phyloP scores from a whole-genome alignment of 345 rosid genomes.

The Abelmoschus esculentus region DNA sequence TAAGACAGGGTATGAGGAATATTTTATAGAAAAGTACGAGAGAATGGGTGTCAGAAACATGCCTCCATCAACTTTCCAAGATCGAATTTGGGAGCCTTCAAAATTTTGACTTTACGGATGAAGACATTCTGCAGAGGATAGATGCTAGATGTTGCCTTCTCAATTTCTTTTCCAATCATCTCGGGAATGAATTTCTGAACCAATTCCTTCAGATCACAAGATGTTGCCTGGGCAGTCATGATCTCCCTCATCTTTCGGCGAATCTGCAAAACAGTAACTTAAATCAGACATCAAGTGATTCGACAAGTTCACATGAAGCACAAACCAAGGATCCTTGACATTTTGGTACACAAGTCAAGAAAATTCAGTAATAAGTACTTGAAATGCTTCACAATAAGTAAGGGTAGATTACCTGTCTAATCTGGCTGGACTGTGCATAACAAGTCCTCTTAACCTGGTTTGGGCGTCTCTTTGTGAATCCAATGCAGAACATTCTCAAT shows the following conservation, averaged over 20 bases:
- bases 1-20: background rate
- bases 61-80: slow-evolving; percentile 97
- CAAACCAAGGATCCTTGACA: background rate
- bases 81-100: slow-evolving; percentile 92
- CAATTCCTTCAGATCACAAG: slow-evolving; percentile 87
- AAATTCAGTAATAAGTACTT: no score
- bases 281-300: background rate
- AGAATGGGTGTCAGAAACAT: background rate
- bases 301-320: background rate
- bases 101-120: slow-evolving; percentile 85
- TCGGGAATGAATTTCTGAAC: slow-evolving; percentile 81
- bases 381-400: no score
- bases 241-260: slow-evolving; percentile 93
- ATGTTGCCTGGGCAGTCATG: slow-evolving; percentile 67
- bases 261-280: slow-evolving; percentile 33
- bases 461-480: no score
- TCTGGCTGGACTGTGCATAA: slow-evolving; percentile 93
- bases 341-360: no score
- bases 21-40: background rate
- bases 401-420: slow-evolving; percentile 46
- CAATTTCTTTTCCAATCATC: slow-evolving; percentile 80
- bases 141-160: slow-evolving; percentile 67
- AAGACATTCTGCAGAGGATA: slow-evolving; percentile 86
- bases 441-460: slow-evolving; percentile 64
- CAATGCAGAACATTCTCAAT: slow-evolving; percentile 79